Evolutionary conservation across 2,329 filamentous ascomycete genomes (phyloP).

Genomic region (Balansia obtecta): DNA sequence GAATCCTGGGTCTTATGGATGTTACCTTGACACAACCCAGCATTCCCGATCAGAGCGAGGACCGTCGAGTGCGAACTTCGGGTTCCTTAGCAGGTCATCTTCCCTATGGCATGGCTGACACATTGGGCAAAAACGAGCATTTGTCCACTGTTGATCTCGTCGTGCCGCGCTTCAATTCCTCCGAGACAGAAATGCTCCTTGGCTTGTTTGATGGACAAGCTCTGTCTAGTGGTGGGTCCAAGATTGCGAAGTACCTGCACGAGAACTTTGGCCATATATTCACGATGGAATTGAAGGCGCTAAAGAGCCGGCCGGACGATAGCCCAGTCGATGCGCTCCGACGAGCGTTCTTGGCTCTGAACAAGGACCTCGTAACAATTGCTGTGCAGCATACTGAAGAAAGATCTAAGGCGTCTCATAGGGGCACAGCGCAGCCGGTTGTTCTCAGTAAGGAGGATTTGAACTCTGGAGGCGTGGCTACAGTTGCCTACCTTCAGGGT

Average conservation of each 20-base stretch:
- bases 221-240: slow-evolving; percentile 80
- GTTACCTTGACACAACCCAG: slow-evolving; percentile 89
- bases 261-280: slow-evolving; percentile 90
- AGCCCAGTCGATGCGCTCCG: slow-evolving; percentile 72
- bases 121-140: slow-evolving; percentile 84
- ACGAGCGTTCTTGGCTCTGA: slow-evolving; percentile 75
- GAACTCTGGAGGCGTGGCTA: slow-evolving; percentile 81
- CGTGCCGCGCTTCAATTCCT: slow-evolving; percentile 80
- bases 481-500: slow-evolving; percentile 77
- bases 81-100: slow-evolving; percentile 85
- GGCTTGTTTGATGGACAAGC: slow-evolving; percentile 94
- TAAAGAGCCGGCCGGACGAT: slow-evolving; percentile 57
- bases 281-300: slow-evolving; percentile 62
- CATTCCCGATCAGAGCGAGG: slow-evolving; percentile 89
- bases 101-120: slow-evolving; percentile 96
- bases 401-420: slow-evolving; percentile 51
- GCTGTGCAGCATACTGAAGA: slow-evolving; percentile 73
- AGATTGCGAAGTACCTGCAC: slow-evolving; percentile 91
- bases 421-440: slow-evolving; percentile 59
- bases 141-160: slow-evolving; percentile 93
- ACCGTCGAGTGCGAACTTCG: slow-evolving; percentile 89
- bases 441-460: slow-evolving; percentile 82
- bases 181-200: slow-evolving; percentile 78
- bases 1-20: slow-evolving; percentile 91
- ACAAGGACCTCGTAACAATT: slow-evolving; percentile 84